Percentiles rank a stretch among this genome's conserved stretches.
phyloP scores from a whole-genome alignment of 139 green algal genomes.

The Chloropicon primus region DNA sequence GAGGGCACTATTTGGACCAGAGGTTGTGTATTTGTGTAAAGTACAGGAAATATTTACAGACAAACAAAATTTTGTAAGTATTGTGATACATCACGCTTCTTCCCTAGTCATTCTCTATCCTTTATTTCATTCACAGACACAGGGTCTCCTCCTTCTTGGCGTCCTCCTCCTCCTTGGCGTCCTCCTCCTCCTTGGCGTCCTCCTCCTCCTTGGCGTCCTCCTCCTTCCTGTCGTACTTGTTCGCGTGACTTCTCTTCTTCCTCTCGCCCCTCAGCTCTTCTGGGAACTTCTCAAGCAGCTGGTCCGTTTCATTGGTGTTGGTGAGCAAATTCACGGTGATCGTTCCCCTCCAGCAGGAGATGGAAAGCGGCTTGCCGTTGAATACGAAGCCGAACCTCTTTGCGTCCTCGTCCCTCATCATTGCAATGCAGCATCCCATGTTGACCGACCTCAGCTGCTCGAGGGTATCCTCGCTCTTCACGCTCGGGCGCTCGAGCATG shows the following conservation, averaged over 20 bases:
- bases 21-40: no score
- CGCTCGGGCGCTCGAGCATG: neutral
- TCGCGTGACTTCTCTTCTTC: no score
- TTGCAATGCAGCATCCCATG: conserved; percentile 16
- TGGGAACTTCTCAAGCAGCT: neutral
- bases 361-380: conserved; percentile 34
- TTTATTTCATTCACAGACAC: no score
- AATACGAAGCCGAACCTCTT: conserved; percentile 20
- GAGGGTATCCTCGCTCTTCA: neutral
- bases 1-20: no score
- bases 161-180: neutral
- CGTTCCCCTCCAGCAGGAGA: conserved; percentile 64
- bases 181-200: neutral
- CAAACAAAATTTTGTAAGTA: no score
- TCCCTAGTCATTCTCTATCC: no score
- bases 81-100: no score
- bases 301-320: conserved; percentile 5
- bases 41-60: neutral
- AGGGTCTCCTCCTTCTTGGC: no score
- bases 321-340: conserved; percentile 61
- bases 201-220: neutral
- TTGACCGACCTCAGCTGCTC: conserved; percentile 8
- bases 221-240: neutral
- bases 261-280: neutral
- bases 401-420: conserved; percentile 32